Conservation (phyloP, 1,284 basidiomycete genomes). For the Coniferiporia weirii region DNA sequence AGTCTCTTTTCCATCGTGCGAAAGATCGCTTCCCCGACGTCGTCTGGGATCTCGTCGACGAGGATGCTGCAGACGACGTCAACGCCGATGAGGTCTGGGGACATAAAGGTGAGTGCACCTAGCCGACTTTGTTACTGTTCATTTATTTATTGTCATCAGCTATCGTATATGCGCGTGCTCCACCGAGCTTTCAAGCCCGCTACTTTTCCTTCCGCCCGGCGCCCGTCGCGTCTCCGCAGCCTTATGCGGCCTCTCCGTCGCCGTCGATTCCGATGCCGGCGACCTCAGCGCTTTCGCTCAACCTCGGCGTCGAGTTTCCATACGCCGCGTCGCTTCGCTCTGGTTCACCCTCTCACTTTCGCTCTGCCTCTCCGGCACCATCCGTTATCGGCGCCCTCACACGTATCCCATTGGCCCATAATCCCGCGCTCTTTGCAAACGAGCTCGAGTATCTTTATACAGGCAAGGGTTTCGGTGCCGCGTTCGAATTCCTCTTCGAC, state of each 20-base stretch:
- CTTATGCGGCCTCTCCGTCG: constrained; percentile 50
- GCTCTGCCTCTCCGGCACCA: constrained; percentile 40
- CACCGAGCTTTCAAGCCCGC: constrained; percentile 77
- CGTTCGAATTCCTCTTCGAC: constrained; percentile 87
- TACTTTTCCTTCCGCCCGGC: constrained; percentile 74
- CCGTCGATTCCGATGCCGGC: constrained; percentile 46
- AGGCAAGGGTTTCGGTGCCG: constrained; percentile 80
- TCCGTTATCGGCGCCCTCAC: constrained; percentile 41
- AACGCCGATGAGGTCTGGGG: constrained; percentile 63
- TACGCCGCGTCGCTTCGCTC: constrained; percentile 18
- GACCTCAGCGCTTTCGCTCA: constrained; percentile 59
- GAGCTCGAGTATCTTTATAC: constrained; percentile 90
- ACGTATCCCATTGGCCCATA: constrained; percentile 61
- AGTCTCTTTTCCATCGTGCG: constrained; percentile 69
- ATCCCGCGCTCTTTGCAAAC: constrained; percentile 73
- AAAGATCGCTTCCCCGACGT: constrained; percentile 91
- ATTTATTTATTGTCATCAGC: constrained; percentile 40
- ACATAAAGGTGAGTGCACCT: constrained; percentile 68
- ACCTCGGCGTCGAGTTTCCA: constrained; percentile 41
- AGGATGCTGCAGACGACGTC: constrained; percentile 43
- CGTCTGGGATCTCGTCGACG: constrained; percentile 70
- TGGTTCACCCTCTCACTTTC: constrained; percentile 41
- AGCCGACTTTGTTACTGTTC: neutral
- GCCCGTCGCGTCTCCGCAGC: constrained; percentile 48
- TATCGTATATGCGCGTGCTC: constrained; percentile 90